Conservation (phyloP, 2,329 filamentous ascomycete genomes). For the Epichloe sylvatica region DNA sequence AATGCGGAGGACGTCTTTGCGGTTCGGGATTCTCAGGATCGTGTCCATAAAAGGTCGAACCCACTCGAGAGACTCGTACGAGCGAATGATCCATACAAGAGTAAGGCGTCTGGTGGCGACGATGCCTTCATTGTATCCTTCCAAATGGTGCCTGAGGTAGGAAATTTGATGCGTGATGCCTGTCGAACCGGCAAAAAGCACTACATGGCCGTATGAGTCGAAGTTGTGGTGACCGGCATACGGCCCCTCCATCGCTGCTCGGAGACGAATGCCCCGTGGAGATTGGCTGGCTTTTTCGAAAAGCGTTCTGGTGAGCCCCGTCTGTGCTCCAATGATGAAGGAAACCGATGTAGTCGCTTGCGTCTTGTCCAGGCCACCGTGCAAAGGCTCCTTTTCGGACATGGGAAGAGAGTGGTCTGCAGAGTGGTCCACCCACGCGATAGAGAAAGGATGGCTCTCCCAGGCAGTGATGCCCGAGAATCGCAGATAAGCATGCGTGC, state of each 20-base stretch:
- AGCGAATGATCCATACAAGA: slow-evolving; percentile 86
- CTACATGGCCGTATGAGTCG: slow-evolving; percentile 79
- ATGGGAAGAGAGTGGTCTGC: slow-evolving; percentile 24
- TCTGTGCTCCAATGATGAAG: slow-evolving; percentile 76
- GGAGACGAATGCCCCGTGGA: slow-evolving; percentile 44
- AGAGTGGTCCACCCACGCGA: slow-evolving; percentile 56
- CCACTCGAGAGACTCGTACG: slow-evolving; percentile 83
- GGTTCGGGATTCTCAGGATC: slow-evolving; percentile 63
- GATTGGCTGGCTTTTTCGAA: slow-evolving; percentile 51
- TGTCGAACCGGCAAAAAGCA: slow-evolving; percentile 84
- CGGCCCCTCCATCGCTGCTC: slow-evolving; percentile 75
- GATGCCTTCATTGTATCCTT: slow-evolving; percentile 53
- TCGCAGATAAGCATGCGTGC: slow-evolving; percentile 62
- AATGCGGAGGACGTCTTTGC: slow-evolving; percentile 71
- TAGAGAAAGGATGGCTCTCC: slow-evolving; percentile 67
- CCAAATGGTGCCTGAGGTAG: slow-evolving; percentile 65
- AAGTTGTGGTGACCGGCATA: slow-evolving; percentile 75
- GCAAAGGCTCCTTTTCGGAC: slow-evolving; percentile 27
- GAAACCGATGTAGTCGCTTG: slow-evolving; percentile 47
- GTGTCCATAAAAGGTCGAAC: slow-evolving; percentile 71
- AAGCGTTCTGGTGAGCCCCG: slow-evolving; percentile 73
- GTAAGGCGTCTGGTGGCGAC: slow-evolving; percentile 70
- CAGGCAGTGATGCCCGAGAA: slow-evolving; percentile 51
- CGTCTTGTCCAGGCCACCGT: slow-evolving; percentile 24
- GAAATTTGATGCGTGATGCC: slow-evolving; percentile 93